Conservation (phyloP, 1,284 basidiomycete species). For the Fistulina hepatica region DNA sequence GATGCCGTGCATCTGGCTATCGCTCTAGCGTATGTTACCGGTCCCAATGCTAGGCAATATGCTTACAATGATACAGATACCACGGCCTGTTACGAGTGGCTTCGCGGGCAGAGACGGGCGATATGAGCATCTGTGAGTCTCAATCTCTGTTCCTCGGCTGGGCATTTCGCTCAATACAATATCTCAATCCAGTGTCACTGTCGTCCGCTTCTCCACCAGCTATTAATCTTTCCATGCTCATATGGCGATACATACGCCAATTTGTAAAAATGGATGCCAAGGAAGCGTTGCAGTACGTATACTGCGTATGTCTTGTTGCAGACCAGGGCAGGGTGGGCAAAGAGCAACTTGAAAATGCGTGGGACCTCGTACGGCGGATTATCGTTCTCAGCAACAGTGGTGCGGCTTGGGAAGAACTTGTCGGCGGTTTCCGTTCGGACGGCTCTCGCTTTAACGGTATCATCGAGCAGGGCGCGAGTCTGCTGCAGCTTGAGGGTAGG, state of each 20-base stretch:
- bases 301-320: constrained; percentile 74
- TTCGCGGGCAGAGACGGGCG: constrained; percentile 65
- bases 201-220: constrained; percentile 53
- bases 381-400: constrained; percentile 82
- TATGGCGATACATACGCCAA: constrained; percentile 88
- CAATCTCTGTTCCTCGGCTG: not conserved
- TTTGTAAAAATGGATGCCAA: constrained; percentile 88
- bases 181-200: constrained; percentile 41
- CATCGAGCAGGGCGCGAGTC: too few species aligned
- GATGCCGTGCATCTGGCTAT: constrained; percentile 95
- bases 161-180: constrained; percentile 2
- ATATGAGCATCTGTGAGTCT: constrained; percentile 67
- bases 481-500: too few species aligned
- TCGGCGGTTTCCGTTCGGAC: constrained; percentile 85
- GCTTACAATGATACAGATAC: too few species aligned
- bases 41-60: too few species aligned
- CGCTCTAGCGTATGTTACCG: constrained; percentile 83
- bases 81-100: constrained; percentile 88
- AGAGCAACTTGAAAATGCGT: constrained; percentile 77
- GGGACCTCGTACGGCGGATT: constrained; percentile 82
- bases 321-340: constrained; percentile 70
- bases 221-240: constrained; percentile 76
- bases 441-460: constrained; percentile 81
- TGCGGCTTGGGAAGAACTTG: constrained; percentile 78
- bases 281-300: constrained; percentile 93